Evolutionary conservation across 768 basidiomycete species (phyloP).

Genomic region (Mycena epipterygia): DNA sequence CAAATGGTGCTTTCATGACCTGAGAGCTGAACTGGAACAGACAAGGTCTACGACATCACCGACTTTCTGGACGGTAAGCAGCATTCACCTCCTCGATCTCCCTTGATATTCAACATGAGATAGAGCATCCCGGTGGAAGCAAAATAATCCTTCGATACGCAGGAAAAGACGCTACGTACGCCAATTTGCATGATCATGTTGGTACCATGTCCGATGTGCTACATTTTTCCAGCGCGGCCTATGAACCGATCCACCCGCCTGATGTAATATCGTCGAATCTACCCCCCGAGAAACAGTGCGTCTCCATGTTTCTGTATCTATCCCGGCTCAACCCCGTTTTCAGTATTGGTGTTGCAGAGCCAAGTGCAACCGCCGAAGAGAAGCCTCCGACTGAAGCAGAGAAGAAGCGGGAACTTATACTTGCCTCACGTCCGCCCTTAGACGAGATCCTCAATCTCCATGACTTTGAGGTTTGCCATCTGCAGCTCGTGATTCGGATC

Average conservation of each 20-base stretch:
- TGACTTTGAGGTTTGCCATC: constrained; percentile 74
- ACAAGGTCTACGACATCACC: constrained; percentile 67
- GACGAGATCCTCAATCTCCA: constrained; percentile 77
- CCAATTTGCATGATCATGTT: constrained; percentile 29
- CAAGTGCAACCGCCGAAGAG: constrained; percentile 57
- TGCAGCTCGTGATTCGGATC: neutral
- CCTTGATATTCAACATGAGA: neutral
- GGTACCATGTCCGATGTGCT: neutral
- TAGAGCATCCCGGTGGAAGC: constrained; percentile 68
- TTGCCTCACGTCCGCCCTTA: constrained; percentile 66
- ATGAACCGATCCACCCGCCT: constrained; percentile 79
- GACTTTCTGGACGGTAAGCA: constrained; percentile 64
- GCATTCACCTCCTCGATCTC: neutral
- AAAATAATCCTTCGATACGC: constrained; percentile 76
- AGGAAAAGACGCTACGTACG: constrained; percentile 76
- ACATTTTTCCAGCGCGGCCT: constrained; percentile 58
- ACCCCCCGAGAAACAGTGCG: constrained; percentile 75
- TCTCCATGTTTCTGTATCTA: neutral
- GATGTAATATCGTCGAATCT: constrained; percentile 68
- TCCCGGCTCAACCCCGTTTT: neutral
- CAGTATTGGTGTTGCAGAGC: constrained; percentile 68
- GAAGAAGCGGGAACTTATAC: constrained; percentile 59
- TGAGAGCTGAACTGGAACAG: constrained; percentile 39
- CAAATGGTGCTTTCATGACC: neutral
- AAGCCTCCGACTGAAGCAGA: constrained; percentile 63